Base-by-base conservation (phyloP, 2,329 filamentous ascomycete genomes). In the Exophiala bonariae region DNA sequence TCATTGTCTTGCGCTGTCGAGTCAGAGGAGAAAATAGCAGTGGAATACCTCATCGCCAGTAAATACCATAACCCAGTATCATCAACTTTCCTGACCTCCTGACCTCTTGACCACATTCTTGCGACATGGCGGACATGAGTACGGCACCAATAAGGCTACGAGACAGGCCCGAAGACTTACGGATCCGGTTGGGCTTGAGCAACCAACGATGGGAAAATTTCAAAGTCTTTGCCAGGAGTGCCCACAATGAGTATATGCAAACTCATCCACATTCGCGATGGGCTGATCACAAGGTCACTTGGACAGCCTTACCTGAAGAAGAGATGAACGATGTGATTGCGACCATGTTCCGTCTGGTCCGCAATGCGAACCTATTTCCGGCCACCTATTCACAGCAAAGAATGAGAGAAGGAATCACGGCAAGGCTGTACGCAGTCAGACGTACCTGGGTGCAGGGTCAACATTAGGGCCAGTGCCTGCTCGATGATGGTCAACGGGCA, bases 391-490 rank as follows among this genome's bases (percentile, higher is more conserved):
- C 19, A 13, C 42, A 49, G 41, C 23, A 30, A 13, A 18, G 41
- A 8, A 47, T 55, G 33, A 41, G 49, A 38, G 37, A 46, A 28
- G 52, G 52, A 31, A 51, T 51, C 28, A 45, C 49, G 39, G 48
- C 51, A 30, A 49, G 52, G 35, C 45, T 55, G 45, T 49, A 55
- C 30, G 48, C 52, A 41, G 49, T 51, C 32, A 45, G 52, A 32
- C 45, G 52, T 18, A 55, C 52, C 18, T 55, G 52, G 52, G 48
- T 52, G 42, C 52, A 55, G 36, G 41, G 33, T 52, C 45, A 41
- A 52, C n/a, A n/a, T n/a, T n/a, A n/a, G n/a, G n/a, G n/a, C n/a
- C n/a, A n/a, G n/a, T n/a, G n/a, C n/a, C n/a, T n/a, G n/a, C n/a
- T n/a, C n/a, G n/a, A n/a, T 41, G 41, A 46, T n/a, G 36, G 32